Base-by-base conservation (phyloP, 2,329 filamentous ascomycete species). In the Capronia coronata region DNA sequence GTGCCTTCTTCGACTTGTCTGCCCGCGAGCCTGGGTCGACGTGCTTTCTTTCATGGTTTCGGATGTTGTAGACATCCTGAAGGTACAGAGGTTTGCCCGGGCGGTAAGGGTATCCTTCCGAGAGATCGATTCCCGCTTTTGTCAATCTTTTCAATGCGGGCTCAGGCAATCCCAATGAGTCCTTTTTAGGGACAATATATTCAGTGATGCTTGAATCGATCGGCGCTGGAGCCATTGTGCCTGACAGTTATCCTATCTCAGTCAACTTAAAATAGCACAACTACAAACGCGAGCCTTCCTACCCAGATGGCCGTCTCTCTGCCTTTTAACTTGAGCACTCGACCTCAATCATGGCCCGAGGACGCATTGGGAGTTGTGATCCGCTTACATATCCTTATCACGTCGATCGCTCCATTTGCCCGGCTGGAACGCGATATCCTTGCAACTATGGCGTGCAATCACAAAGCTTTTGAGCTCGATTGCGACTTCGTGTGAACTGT, bases 71-170 rank as follows among this genome's bases (percentile, higher is more conserved):
- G 2, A 83, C 80, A 56, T 87, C 84, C 49, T 88, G 79, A 0
- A 87, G 69, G 58, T 81, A 87, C 1, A 87, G 68, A 0, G 84
- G 84, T 41, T 75, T 74, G 0, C 79, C 75, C 1, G 83, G 83
- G 0, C 83, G 77, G 59, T 87, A 86, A 0, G 84, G 84, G 56
- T 87, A 87, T 0, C 84, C 84, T 1, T 78, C 68, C 1, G 80
- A 83, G 1, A 87, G 71, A 61, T 88, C 82, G 46, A 87, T 75
- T 1, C 80, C 83, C 0, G 81, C 82, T 54, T 84, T 86, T 57
- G 80, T 77, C 0, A 87, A 71, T 2, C 84, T 75, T 42, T 73
- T 68, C 1, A 74, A 72, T 1, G 83, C 69, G 1, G 76, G 59
- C 8, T 72, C 72, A 2, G 84, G 84, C 5, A 87, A 69, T 1